A percentile compares a stretch with the other conserved stretches of the same genome.
These are phyloP conservation scores for Ramaria sp. DNA, from an alignment of 768 basidiomycete genomes.

Conservation along the genomic window DNA sequence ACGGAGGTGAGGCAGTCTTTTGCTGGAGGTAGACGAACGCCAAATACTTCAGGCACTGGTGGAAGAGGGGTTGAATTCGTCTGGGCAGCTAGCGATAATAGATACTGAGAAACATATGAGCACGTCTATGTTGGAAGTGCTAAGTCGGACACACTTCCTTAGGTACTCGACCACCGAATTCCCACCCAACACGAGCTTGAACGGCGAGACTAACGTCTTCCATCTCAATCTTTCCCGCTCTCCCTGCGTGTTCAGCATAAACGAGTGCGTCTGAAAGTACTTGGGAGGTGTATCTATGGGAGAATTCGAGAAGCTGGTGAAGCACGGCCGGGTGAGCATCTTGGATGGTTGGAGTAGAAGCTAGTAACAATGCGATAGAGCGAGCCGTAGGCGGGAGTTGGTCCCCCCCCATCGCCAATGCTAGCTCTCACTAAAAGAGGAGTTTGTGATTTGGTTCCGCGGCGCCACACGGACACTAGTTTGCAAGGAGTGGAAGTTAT, in stretches of 20 bases:
- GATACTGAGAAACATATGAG: constrained; percentile 36
- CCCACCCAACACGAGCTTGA: constrained; percentile 87
- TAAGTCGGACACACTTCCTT: constrained; percentile 56
- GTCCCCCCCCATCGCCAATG: constrained; percentile 29
- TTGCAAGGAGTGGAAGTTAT: not conserved
- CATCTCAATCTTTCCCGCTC: constrained; percentile 68
- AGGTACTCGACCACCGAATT: constrained; percentile 79
- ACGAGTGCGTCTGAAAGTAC: constrained; percentile 78
- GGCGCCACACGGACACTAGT: not conserved
- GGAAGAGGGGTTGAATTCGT: constrained; percentile 75
- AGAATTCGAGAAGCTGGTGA: constrained; percentile 80
- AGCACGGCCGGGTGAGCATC: constrained; percentile 81
- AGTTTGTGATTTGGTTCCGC: not conserved
- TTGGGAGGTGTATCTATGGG: constrained; percentile 74
- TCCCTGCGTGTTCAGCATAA: constrained; percentile 79
- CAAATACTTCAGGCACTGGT: constrained; percentile 80
- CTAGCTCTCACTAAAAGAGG: not conserved
- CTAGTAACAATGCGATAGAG: constrained; percentile 72
- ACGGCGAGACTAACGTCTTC: constrained; percentile 75
- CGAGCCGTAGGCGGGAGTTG: constrained; percentile 78
- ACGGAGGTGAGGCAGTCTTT: constrained; percentile 64
- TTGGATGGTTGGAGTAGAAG: constrained; percentile 74
- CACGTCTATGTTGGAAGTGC: not conserved
- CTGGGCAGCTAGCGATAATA: constrained; percentile 70
- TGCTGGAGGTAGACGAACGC: constrained; percentile 61